A percentile compares a stretch with the other conserved stretches of the same genome.
Conservation (phyloP, 352 stramenopile genomes). For the Thraustochytrium striatum region DNA sequence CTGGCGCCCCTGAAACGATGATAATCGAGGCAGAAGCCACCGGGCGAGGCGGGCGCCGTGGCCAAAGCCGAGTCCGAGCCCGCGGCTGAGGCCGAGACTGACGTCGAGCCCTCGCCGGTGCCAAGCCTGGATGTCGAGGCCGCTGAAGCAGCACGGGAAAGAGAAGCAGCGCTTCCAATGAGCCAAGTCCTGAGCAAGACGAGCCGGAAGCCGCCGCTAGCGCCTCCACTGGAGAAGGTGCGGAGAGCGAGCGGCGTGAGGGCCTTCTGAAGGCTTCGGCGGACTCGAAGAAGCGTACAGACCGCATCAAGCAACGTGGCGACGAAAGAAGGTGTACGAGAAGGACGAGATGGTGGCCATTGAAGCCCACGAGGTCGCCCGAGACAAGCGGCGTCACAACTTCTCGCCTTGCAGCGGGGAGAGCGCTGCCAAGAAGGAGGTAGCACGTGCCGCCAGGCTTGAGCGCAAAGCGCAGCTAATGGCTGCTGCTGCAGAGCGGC, state of each 20-base stretch:
- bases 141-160: too few species aligned
- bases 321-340: too few species aligned
- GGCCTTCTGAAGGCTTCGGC: background rate
- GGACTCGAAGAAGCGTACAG: background rate
- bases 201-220: too few species aligned
- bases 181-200: too few species aligned
- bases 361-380: background rate
- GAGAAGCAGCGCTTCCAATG: too few species aligned
- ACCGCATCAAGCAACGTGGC: too few species aligned
- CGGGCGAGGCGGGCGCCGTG: background rate
- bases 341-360: background rate
- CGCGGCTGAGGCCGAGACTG: too few species aligned
- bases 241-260: too few species aligned
- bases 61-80: too few species aligned
- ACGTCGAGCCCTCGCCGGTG: too few species aligned
- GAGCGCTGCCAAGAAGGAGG: background rate
- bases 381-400: background rate
- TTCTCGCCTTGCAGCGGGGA: background rate
- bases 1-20: background rate
- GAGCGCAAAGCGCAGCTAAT: background rate
- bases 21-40: background rate
- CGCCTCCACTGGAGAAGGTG: too few species aligned
- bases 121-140: too few species aligned
- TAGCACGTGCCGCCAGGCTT: background rate
- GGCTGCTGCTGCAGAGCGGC: background rate